Conservation (phyloP, 1,284 basidiomycete species). For the Ganoderma sinense region DNA sequence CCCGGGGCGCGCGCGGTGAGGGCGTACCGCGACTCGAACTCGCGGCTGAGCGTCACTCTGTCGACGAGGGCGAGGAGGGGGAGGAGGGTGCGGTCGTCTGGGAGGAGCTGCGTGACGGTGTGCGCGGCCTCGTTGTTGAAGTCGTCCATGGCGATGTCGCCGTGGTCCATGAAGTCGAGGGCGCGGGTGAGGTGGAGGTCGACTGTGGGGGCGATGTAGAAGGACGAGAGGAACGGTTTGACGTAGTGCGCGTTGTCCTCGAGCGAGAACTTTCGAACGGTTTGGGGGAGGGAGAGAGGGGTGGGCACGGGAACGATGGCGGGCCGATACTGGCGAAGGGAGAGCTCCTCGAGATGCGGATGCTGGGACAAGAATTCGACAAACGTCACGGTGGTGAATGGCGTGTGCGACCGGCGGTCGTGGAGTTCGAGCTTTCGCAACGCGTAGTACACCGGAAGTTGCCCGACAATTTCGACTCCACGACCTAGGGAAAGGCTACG, state of each 20-base stretch:
- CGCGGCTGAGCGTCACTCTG: background rate
- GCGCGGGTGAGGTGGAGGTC: slow-evolving; percentile 6
- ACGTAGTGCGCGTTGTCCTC: slow-evolving; percentile 16
- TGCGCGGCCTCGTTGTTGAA: background rate
- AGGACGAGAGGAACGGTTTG: slow-evolving; percentile 15
- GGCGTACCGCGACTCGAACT: background rate
- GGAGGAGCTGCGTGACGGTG: slow-evolving; percentile 2
- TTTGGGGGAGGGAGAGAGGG: background rate
- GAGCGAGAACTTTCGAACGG: slow-evolving; percentile 9
- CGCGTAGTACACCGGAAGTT: slow-evolving; percentile 1
- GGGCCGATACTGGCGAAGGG: slow-evolving; percentile 7
- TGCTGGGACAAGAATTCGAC: background rate
- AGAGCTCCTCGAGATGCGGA: slow-evolving; percentile 11
- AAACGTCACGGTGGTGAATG: slow-evolving; percentile 8
- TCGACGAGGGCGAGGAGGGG: slow-evolving; percentile 7
- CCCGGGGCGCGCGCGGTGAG: background rate
- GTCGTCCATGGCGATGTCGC: background rate
- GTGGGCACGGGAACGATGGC: background rate
- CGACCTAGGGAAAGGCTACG: background rate
- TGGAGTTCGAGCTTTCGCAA: slow-evolving; percentile 11
- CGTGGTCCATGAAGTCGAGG: slow-evolving; percentile 6
- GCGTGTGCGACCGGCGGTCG: background rate
- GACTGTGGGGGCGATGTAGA: slow-evolving; percentile 4
- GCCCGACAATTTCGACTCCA: background rate
- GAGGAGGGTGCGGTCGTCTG: slow-evolving; percentile 2